A percentile compares a stretch with the other conserved stretches of the same genome.
Evolutionary conservation across 2,329 filamentous ascomycete genomes (phyloP).

Genomic region (Colletotrichum cuscutae): DNA sequence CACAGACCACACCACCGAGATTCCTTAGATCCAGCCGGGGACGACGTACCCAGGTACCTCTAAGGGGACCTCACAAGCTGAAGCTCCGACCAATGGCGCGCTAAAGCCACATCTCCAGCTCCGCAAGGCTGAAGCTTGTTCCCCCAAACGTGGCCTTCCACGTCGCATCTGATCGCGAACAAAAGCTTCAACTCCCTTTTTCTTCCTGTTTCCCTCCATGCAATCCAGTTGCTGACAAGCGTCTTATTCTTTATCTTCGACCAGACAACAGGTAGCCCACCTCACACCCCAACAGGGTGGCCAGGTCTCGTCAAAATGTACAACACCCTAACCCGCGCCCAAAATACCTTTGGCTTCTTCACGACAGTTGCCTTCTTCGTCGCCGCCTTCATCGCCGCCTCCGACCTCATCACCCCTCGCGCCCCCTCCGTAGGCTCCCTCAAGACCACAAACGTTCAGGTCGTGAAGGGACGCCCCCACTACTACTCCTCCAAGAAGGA

Average conservation of each 20-base stretch:
- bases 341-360: constrained; percentile 98
- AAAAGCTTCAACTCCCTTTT: not conserved
- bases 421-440: constrained; percentile 72
- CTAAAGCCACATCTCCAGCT: constrained; percentile 25
- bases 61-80: not conserved
- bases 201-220: not conserved
- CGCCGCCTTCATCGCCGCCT: constrained; percentile 81
- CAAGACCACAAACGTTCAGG: constrained; percentile 80
- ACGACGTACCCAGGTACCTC: not conserved
- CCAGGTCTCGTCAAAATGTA: constrained; percentile 73
- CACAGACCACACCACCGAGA: not conserved
- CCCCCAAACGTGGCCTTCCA: constrained; percentile 24
- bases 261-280: not conserved
- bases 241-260: not conserved
- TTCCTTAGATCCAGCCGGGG: not conserved
- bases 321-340: constrained; percentile 83
- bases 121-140: constrained; percentile 33
- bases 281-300: not conserved
- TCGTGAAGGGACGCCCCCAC: constrained; percentile 91
- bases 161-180: constrained; percentile 20
- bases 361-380: constrained; percentile 90
- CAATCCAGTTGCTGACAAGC: constrained; percentile 6
- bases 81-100: constrained; percentile 16
- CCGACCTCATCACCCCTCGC: constrained; percentile 77
- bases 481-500: constrained; percentile 94